Percentiles rank a stretch among this genome's conserved stretches.
Evolutionary conservation across 2,329 filamentous ascomycete genomes (phyloP).

Genomic region (Aspergillus quadricinctus): DNA sequence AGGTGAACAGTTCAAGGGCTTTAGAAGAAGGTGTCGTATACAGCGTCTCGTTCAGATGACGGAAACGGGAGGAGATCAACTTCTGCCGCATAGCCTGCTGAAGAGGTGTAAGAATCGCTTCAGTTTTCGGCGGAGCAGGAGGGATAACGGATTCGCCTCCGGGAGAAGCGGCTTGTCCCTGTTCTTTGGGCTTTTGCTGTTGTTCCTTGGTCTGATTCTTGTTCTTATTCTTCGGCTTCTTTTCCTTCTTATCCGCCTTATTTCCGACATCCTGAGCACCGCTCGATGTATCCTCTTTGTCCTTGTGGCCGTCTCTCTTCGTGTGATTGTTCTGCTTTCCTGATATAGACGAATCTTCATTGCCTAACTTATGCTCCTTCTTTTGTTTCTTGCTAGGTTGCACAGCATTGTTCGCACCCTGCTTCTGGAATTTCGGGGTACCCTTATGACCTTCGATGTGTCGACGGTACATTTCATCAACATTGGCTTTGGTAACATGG

Average conservation of each 20-base stretch:
- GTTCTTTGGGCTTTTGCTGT: slow-evolving; percentile 19
- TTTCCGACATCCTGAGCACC: slow-evolving; percentile 16
- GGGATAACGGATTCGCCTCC: slow-evolving; percentile 15
- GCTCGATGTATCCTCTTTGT: slow-evolving; percentile 22
- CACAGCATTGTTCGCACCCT: slow-evolving; percentile 21
- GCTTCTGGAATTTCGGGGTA: slow-evolving; percentile 33
- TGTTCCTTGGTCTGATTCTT: slow-evolving; percentile 29
- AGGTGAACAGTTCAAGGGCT: slow-evolving; percentile 75
- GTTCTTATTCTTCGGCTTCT: slow-evolving; percentile 25
- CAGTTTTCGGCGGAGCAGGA: slow-evolving; percentile 40
- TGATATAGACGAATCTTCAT: slow-evolving; percentile 6
- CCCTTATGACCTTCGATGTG: slow-evolving; percentile 66
- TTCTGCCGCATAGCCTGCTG: slow-evolving; percentile 94
- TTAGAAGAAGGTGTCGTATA: slow-evolving; percentile 86
- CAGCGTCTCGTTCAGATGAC: slow-evolving; percentile 92
- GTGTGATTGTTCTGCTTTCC: background rate
- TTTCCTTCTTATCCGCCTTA: slow-evolving; percentile 19
- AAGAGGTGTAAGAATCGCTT: slow-evolving; percentile 75
- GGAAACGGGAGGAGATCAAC: slow-evolving; percentile 90
- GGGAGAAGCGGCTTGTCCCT: slow-evolving; percentile 10
- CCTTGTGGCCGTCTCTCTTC: slow-evolving; percentile 16
- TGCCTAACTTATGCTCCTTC: slow-evolving; percentile 23
- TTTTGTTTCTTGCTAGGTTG: slow-evolving; percentile 27
- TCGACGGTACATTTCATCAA: slow-evolving; percentile 72
- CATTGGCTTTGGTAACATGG: slow-evolving; percentile 62